Evolutionary conservation across 2,329 filamentous ascomycete species (phyloP).

Genomic region (Microascus cirrosus): DNA sequence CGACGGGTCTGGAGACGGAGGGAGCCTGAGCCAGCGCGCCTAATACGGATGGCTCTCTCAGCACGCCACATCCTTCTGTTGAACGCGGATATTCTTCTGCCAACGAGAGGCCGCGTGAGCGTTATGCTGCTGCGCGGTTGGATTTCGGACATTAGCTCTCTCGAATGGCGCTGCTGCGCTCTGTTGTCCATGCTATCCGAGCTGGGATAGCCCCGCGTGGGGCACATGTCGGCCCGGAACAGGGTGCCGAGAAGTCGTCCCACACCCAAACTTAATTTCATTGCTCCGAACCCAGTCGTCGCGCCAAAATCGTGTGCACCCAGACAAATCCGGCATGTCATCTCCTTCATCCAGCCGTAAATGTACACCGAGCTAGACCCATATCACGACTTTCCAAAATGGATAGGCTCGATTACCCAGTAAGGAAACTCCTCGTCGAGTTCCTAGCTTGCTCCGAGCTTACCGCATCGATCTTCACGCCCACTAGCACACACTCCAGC

Average conservation of each 20-base stretch:
- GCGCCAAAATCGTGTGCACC: too few relatives aligned
- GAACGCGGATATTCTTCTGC: too few relatives aligned
- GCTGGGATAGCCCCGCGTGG: background rate
- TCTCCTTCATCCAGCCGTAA: background rate
- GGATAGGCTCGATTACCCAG: background rate
- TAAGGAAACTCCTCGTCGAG: conserved; percentile 50
- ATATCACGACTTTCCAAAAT: too few relatives aligned
- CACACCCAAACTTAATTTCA: background rate
- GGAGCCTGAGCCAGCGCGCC: too few relatives aligned
- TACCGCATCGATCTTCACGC: conserved; percentile 65
- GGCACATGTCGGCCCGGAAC: background rate
- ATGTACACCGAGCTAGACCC: too few relatives aligned
- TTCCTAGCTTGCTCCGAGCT: conserved; percentile 59
- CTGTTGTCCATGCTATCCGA: background rate
- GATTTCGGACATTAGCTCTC: background rate
- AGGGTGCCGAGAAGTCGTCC: background rate
- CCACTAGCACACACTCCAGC: conserved; percentile 62
- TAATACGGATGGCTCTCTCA: too few relatives aligned
- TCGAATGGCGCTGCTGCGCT: background rate
- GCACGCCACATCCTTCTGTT: too few relatives aligned
- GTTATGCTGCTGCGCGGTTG: background rate
- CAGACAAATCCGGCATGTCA: background rate
- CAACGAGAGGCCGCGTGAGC: too few relatives aligned
- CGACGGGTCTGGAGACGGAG: too few relatives aligned
- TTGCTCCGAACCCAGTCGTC: too few relatives aligned